These are phyloP conservation scores for Coleophoma crateriformis DNA, from an alignment of 2,329 filamentous ascomycete species.

Conservation along the genomic window DNA sequence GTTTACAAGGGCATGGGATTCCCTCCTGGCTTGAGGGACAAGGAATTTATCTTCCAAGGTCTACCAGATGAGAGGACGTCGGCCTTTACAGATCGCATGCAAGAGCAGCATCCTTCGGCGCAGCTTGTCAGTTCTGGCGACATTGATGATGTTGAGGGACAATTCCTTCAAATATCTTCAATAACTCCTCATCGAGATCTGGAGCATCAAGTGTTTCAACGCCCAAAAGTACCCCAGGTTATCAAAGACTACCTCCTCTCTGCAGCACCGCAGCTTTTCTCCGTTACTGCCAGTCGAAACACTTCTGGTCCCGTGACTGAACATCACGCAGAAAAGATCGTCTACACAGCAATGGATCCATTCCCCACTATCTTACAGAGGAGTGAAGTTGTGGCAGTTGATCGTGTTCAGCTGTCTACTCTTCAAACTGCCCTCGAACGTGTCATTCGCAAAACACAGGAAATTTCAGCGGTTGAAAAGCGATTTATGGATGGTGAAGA, in stretches of 20 bases:
- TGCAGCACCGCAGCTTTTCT: slow-evolving; percentile 72
- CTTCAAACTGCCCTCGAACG: slow-evolving; percentile 88
- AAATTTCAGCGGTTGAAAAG: slow-evolving; percentile 73
- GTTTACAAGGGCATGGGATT: slow-evolving; percentile 87
- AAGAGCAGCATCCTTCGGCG: slow-evolving; percentile 81
- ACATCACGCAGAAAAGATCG: slow-evolving; percentile 75
- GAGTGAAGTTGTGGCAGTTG: slow-evolving; percentile 72
- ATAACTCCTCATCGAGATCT: slow-evolving; percentile 81
- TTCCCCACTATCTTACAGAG: slow-evolving; percentile 89
- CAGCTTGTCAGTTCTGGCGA: slow-evolving; percentile 69
- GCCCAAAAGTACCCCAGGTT: slow-evolving; percentile 74
- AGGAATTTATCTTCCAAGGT: slow-evolving; percentile 89
- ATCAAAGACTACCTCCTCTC: slow-evolving; percentile 84
- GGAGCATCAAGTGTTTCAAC: slow-evolving; percentile 77
- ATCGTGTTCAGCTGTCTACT: slow-evolving; percentile 59
- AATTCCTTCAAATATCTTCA: slow-evolving; percentile 78
- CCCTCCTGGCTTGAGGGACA: slow-evolving; percentile 73
- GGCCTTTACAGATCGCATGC: slow-evolving; percentile 85
- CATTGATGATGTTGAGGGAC: slow-evolving; percentile 79
- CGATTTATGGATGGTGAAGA: slow-evolving; percentile 69
- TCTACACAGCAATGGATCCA: slow-evolving; percentile 77
- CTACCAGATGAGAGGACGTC: slow-evolving; percentile 69
- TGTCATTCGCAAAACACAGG: slow-evolving; percentile 83
- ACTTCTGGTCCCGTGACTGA: slow-evolving; percentile 64
- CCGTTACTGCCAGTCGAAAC: slow-evolving; percentile 66